A percentile compares a stretch with the other conserved stretches of the same genome.
Conservation (phyloP, 2,329 filamentous ascomycete genomes). For the Verticillium dahliae region DNA sequence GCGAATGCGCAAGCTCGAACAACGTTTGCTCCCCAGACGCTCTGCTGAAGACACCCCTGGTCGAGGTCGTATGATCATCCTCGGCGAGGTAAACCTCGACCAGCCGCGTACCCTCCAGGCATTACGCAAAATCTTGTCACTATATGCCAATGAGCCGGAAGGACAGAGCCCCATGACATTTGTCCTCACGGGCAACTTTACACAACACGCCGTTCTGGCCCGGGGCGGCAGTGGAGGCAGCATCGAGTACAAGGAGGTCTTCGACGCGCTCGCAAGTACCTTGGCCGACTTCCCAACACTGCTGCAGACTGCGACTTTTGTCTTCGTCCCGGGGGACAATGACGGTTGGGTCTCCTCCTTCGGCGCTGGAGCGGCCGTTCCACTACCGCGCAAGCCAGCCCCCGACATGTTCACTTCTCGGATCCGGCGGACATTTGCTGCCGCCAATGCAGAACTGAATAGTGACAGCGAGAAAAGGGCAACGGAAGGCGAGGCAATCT, state of each 20-base stretch:
- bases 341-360: conserved; percentile 95
- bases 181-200: conserved; percentile 81
- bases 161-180: conserved; percentile 69
- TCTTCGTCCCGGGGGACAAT: conserved; percentile 94
- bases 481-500: conserved; percentile 64
- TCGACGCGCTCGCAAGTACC: conserved; percentile 77
- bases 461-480: conserved; percentile 37
- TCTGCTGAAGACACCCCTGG: conserved; percentile 26
- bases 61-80: conserved; percentile 58
- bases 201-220: conserved; percentile 57
- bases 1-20: conserved; percentile 77
- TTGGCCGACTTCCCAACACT: conserved; percentile 79
- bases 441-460: conserved; percentile 62
- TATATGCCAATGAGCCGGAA: conserved; percentile 62
- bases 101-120: conserved; percentile 75
- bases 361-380: conserved; percentile 63
- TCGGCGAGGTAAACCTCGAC: conserved; percentile 84
- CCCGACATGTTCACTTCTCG: conserved; percentile 88
- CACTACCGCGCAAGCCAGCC: conserved; percentile 63
- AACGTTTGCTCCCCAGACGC: conserved; percentile 50
- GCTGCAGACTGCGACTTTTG: conserved; percentile 72
- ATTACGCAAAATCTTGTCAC: conserved; percentile 67
- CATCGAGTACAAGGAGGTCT: conserved; percentile 95
- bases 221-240: conserved; percentile 68
- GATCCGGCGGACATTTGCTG: conserved; percentile 71